phyloP scores from a whole-genome alignment of 805 yeast genomes.

The Saccharomycopsis microspora region DNA sequence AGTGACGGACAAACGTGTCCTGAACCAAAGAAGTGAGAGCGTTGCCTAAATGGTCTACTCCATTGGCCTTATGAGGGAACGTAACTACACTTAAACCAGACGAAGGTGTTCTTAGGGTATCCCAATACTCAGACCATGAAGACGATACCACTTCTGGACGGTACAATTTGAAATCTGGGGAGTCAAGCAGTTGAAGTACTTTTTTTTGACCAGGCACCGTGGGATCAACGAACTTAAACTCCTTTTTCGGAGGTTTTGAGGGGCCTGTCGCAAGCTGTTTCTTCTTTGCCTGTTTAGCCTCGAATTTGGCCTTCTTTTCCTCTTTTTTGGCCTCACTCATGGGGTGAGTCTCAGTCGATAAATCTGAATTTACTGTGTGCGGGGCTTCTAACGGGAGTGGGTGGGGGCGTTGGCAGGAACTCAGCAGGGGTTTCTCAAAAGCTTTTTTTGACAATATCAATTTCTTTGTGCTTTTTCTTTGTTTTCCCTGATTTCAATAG shows the following conservation, averaged over 20 bases:
- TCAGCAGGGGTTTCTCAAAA: no score
- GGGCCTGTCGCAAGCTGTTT: no score
- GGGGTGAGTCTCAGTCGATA: no score
- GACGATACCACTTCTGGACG: conserved; percentile 86
- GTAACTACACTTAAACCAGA: conserved; percentile 86
- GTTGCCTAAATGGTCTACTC: conserved; percentile 97
- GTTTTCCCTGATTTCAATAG: no score
- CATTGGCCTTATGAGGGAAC: conserved; percentile 97
- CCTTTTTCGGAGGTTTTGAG: not conserved
- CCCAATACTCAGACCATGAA: conserved; percentile 98
- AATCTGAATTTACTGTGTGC: no score
- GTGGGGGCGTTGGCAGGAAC: no score
- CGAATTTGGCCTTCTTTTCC: no score
- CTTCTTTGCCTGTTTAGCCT: no score
- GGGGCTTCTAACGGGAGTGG: no score
- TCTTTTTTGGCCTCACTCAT: no score
- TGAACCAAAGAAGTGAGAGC: conserved; percentile 94
- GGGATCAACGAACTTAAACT: conserved; percentile 5
- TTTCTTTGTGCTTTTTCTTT: no score
- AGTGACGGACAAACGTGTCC: conserved; percentile 82
- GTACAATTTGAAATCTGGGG: conserved; percentile 90
- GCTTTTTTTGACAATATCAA: no score
- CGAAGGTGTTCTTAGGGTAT: conserved; percentile 68
- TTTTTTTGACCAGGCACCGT: conserved; percentile 79
- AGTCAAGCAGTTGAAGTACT: conserved; percentile 69